Evolutionary conservation across 1,284 basidiomycete genomes (phyloP).

Genomic region (Malassezia pachydermatis): DNA sequence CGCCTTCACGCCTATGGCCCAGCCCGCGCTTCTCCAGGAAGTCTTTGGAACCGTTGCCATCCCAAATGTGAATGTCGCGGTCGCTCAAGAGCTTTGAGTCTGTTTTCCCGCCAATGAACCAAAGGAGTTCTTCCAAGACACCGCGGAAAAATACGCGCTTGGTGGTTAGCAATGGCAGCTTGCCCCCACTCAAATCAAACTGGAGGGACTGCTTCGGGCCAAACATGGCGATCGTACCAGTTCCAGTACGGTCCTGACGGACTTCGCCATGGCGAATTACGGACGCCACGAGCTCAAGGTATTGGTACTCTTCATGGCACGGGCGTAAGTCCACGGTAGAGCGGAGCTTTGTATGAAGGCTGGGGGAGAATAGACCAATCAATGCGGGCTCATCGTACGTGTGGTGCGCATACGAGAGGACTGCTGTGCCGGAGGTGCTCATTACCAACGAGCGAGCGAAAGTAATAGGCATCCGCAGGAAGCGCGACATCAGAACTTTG

Average conservation of each 20-base stretch:
- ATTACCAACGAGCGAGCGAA: conserved; percentile 38
- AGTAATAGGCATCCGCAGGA: conserved; percentile 32
- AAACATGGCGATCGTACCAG: conserved; percentile 41
- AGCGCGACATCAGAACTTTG: conserved; percentile 41
- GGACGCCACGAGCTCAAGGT: conserved; percentile 34
- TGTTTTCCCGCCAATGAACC: conserved; percentile 82
- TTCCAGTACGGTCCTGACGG: conserved; percentile 40
- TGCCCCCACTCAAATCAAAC: conserved; percentile 30
- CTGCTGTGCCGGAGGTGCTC: conserved; percentile 41
- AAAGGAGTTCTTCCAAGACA: conserved; percentile 85
- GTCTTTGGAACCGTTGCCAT: conserved; percentile 80
- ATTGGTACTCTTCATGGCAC: conserved; percentile 45
- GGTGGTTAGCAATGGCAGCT: conserved; percentile 79
- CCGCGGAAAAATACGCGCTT: conserved; percentile 87
- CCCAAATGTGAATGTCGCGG: conserved; percentile 94
- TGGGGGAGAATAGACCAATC: conserved; percentile 39
- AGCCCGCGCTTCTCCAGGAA: conserved; percentile 79
- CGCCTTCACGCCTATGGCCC: conserved; percentile 72
- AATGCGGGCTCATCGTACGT: conserved; percentile 40
- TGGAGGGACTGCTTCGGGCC: conserved; percentile 36
- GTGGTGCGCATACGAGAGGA: conserved; percentile 42
- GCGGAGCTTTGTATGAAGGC: conserved; percentile 5
- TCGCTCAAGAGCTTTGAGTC: conserved; percentile 67
- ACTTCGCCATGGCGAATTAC: conserved; percentile 36
- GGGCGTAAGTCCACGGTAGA: no score